These are phyloP conservation scores for Kernera saxatilis DNA, from an alignment of 345 rosid genomes.

Conservation along the genomic window DNA sequence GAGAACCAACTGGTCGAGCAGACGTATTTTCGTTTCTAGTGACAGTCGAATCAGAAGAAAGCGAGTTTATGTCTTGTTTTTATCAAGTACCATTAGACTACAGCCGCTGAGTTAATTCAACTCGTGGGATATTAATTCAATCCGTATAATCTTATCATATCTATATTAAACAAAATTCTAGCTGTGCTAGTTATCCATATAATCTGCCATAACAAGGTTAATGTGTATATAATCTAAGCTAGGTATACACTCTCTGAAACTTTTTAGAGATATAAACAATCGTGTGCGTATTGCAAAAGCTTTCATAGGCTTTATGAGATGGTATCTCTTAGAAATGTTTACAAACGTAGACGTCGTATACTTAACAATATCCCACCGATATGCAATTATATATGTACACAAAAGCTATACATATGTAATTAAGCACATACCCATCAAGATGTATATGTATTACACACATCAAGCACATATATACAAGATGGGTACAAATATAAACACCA, in stretches of 20 bases:
- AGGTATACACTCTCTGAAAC: background rate
- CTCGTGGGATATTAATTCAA: too few relatives aligned
- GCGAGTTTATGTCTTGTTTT: too few relatives aligned
- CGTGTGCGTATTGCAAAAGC: background rate
- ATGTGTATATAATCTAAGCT: background rate
- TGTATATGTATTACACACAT: background rate
- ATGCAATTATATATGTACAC: slow-evolving; percentile 7
- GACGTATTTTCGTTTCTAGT: too few relatives aligned
- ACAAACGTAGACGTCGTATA: background rate
- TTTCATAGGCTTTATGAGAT: background rate
- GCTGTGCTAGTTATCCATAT: background rate
- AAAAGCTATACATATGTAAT: background rate
- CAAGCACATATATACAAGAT: slow-evolving; percentile 16
- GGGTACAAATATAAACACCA: slow-evolving; percentile 1
- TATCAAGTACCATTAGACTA: too few relatives aligned
- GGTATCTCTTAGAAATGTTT: background rate
- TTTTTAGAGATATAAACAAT: background rate
- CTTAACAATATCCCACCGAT: slow-evolving; percentile 20
- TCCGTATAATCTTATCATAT: too few relatives aligned
- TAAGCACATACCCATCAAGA: background rate
- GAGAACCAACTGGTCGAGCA: too few relatives aligned
- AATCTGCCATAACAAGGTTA: background rate
- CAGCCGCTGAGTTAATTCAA: too few relatives aligned
- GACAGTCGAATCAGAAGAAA: too few relatives aligned
- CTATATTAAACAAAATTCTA: too few relatives aligned